Percentiles rank a stretch among this genome's conserved stretches.
Evolutionary conservation across 805 yeast species (phyloP).

Genomic region (Sugiyamaella valdiviana): DNA sequence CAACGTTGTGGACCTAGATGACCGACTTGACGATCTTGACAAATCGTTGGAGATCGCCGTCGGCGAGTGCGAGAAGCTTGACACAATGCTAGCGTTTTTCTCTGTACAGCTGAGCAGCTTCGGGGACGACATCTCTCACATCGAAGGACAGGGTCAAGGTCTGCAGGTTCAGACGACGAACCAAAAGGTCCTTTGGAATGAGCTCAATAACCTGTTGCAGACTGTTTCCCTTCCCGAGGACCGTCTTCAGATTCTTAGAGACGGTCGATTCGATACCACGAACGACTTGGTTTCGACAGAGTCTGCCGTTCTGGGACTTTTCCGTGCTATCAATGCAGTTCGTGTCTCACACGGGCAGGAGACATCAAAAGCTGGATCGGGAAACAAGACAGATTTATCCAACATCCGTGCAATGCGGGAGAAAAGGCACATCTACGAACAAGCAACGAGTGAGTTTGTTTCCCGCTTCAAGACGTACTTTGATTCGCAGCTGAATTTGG

Average conservation of each 20-base stretch:
- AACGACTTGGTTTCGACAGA: conserved; percentile 47
- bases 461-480: conserved; percentile 41
- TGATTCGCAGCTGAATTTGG: conserved; percentile 37
- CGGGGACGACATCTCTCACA: conserved; percentile 58
- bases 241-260: conserved; percentile 44
- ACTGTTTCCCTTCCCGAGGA: conserved; percentile 62
- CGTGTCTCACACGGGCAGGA: conserved; percentile 38
- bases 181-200: conserved; percentile 66
- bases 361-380: not conserved
- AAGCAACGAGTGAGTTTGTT: conserved; percentile 47
- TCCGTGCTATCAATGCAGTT: conserved; percentile 59
- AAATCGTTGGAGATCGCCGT: conserved; percentile 40
- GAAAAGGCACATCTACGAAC: conserved; percentile 54
- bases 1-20: conserved; percentile 46
- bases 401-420: conserved; percentile 65
- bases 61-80: conserved; percentile 49
- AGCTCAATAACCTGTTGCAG: conserved; percentile 58
- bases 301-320: conserved; percentile 46
- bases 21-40: conserved; percentile 39
- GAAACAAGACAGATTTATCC: conserved; percentile 25
- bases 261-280: conserved; percentile 44
- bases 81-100: conserved; percentile 48
- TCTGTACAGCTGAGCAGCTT: conserved; percentile 58
- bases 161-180: conserved; percentile 78
- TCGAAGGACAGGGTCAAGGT: conserved; percentile 74